A percentile compares a stretch with the other conserved stretches of the same genome.
These are phyloP conservation scores for Cutaneotrichosporon cavernicola DNA, from an alignment of 1,284 basidiomycete species.

Conservation along the genomic window DNA sequence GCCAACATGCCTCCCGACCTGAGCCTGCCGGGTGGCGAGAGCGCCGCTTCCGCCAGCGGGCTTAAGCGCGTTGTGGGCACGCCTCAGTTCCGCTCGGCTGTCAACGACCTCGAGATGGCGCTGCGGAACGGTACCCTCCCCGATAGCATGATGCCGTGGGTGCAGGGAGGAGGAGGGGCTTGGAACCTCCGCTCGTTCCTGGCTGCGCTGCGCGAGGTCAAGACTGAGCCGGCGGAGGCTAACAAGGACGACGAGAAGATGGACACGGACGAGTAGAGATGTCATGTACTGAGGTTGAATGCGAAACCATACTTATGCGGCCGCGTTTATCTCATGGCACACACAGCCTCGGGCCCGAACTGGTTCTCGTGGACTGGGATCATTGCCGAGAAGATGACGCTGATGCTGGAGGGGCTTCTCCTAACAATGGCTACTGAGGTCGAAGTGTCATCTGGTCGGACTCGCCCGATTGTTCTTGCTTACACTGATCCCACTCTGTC, in stretches of 20 bases:
- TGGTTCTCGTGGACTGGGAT: too few relatives aligned
- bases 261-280: slow-evolving; percentile 21
- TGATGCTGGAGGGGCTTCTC: too few relatives aligned
- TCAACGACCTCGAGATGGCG: slow-evolving; percentile 49
- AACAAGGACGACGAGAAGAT: slow-evolving; percentile 18
- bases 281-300: too few relatives aligned
- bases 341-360: too few relatives aligned
- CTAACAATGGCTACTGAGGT: too few relatives aligned
- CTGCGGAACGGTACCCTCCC: slow-evolving; percentile 48
- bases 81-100: slow-evolving; percentile 50
- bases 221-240: slow-evolving; percentile 5
- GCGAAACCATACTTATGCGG: too few relatives aligned
- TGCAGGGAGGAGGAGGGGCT: slow-evolving; percentile 32
- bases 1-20: slow-evolving; percentile 44
- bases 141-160: slow-evolving; percentile 45
- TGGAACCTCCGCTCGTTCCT: slow-evolving; percentile 45
- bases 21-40: slow-evolving; percentile 23
- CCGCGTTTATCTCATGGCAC: too few relatives aligned
- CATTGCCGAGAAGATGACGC: too few relatives aligned
- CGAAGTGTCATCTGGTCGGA: too few relatives aligned
- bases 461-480: too few relatives aligned
- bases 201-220: slow-evolving; percentile 30
- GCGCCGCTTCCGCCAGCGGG: slow-evolving; percentile 28
- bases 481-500: too few relatives aligned
- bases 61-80: slow-evolving; percentile 46